Conservation (phyloP, 202 grass and related monocot genomes). For the Digitaria exilis region DNA sequence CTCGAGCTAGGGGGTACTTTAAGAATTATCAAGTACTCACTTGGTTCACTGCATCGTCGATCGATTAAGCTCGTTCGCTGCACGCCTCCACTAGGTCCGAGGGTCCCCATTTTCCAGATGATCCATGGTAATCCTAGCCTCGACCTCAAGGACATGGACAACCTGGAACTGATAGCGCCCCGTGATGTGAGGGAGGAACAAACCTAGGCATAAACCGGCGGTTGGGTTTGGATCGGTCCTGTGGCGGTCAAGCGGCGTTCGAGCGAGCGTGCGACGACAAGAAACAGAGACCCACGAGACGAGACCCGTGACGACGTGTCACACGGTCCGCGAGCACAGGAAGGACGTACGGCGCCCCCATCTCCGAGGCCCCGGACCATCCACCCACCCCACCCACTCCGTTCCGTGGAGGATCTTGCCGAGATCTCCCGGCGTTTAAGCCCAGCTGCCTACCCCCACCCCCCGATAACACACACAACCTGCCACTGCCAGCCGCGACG, state of each 20-base stretch:
- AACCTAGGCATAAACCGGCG: too few species aligned
- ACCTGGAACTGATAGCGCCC: too few species aligned
- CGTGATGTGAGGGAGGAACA: too few species aligned
- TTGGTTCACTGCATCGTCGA: too few species aligned
- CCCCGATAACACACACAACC: neutral
- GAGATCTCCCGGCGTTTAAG: neutral
- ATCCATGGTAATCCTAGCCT: too few species aligned
- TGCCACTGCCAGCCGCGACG: neutral
- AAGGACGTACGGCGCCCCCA: neutral
- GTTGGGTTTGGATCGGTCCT: neutral
- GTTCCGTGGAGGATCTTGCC: neutral
- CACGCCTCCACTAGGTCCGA: too few species aligned
- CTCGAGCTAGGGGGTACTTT: too few species aligned
- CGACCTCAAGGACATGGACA: too few species aligned
- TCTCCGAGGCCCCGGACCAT: neutral
- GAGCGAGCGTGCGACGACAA: neutral
- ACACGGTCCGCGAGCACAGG: neutral
- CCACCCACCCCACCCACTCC: neutral
- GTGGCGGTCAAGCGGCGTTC: neutral
- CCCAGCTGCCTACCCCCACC: neutral
- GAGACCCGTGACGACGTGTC: constrained; percentile 3
- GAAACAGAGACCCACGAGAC: neutral
- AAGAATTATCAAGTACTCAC: too few species aligned
- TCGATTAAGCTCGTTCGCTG: too few species aligned
- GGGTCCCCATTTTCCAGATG: too few species aligned